Base-by-base conservation (phyloP, 2,329 filamentous ascomycete genomes). In the Chalara sp. region DNA sequence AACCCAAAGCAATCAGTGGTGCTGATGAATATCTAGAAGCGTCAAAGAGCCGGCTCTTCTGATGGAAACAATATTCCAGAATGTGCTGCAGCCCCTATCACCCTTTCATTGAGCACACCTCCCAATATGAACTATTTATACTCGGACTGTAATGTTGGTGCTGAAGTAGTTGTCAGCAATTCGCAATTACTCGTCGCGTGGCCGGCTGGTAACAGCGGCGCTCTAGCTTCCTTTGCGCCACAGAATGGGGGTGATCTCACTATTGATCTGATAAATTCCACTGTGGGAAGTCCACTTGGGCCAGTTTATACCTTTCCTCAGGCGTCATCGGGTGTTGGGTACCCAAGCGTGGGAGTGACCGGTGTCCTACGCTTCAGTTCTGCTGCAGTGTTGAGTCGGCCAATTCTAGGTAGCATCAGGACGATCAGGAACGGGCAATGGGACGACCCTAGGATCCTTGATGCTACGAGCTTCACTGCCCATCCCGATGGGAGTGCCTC, bases 41-140 rank as follows among this genome's bases (percentile, higher is more conserved):
- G 21, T 2, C 21, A 21, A 21, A 21, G 21, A 21, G 21, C 21
- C 21, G 21, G 21, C 21, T 21, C 21, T 21, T 21, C 21, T 21
- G 21, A 21, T 21, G 21, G 21, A 2, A 21, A 21, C 21, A 21
- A 21, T 21, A 21, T 21, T 21, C 21, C 53, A 28, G 44, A 49
- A 10, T 56, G 54, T 43, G 33, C 51, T 2, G 40, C 35, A 10
- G 45, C 49, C 10, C 45, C 52, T 30, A 58, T 51, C 11, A 53
- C 51, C 3, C 48, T 59, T 6, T 49, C 57, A 30, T 51, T 59
- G 1, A 55, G 51, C 29, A 51, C 51, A n/a, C 72, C 75, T 1
- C 81, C 81, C 0, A 83, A 84, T 53, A 71, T 80, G 40, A 84
- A 85, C 59, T 83, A 80, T 65, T 83, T 86, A 65, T 80, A 82